Evolutionary conservation across 495 filamentous ascomycete genomes (phyloP).

Genomic region (Sporormia fimetaria): DNA sequence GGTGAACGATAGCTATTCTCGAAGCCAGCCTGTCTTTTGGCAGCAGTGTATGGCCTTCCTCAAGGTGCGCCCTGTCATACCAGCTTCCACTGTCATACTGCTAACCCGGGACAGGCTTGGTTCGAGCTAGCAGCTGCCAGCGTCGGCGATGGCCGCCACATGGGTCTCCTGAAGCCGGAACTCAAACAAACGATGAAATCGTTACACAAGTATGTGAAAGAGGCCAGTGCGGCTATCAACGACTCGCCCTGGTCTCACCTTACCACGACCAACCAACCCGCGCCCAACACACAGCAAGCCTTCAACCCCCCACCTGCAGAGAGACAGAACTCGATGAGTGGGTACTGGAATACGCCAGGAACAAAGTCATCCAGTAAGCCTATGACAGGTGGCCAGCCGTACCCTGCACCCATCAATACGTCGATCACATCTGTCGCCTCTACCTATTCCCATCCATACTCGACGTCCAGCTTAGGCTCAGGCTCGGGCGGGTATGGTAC

Average conservation of each 20-base stretch:
- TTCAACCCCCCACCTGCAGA: constrained; percentile 15
- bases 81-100: too few relatives aligned
- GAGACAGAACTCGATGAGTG: too few relatives aligned
- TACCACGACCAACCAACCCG: constrained; percentile 19
- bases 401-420: constrained; percentile 24
- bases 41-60: constrained; percentile 66
- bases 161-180: constrained; percentile 54
- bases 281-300: constrained; percentile 5
- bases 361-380: constrained; percentile 11
- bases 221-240: constrained; percentile 61
- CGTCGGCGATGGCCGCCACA: constrained; percentile 54
- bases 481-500: constrained; percentile 32
- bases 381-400: constrained; percentile 1
- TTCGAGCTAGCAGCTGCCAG: constrained; percentile 44
- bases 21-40: constrained; percentile 74
- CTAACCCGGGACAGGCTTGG: constrained; percentile 44
- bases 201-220: constrained; percentile 62
- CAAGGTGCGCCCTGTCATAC: constrained; percentile 37
- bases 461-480: constrained; percentile 27
- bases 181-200: constrained; percentile 61
- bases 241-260: constrained; percentile 62
- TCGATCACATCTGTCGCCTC: constrained; percentile 16
- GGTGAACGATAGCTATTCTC: constrained; percentile 63
- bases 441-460: constrained; percentile 10
- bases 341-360: too few relatives aligned